Conservation (phyloP, 75 land plant species). For the Sequoiadendron giganteum region DNA sequence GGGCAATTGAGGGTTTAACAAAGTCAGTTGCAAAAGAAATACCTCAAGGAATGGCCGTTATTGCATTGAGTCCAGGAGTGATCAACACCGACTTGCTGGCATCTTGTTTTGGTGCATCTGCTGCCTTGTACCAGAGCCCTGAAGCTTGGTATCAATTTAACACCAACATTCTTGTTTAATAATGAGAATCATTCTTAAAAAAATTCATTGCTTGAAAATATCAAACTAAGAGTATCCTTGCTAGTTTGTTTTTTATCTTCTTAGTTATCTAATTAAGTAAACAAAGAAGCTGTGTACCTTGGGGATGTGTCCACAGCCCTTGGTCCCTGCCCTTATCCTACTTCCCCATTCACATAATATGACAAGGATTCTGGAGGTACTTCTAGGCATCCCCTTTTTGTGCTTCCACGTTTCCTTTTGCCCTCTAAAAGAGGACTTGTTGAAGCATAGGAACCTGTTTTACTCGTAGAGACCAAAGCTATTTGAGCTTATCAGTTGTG, state of each 20-base stretch:
- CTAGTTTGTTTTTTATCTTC: neutral
- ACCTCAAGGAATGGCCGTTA: slow-evolving; percentile 63
- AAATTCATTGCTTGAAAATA: neutral
- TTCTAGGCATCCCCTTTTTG: too few species aligned
- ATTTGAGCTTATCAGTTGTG: neutral
- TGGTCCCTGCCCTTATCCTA: too few species aligned
- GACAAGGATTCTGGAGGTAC: too few species aligned
- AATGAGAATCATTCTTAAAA: neutral
- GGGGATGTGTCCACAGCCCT: too few species aligned
- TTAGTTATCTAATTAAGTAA: neutral
- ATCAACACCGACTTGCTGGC: slow-evolving; percentile 72
- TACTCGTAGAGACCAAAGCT: neutral
- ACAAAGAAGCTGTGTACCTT: neutral
- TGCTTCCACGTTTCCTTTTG: too few species aligned
- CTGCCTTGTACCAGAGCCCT: slow-evolving; percentile 66
- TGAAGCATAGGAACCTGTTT: too few species aligned
- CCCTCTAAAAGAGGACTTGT: too few species aligned
- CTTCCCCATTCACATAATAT: too few species aligned
- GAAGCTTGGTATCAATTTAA: slow-evolving; percentile 61
- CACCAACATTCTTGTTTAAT: neutral
- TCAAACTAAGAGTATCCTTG: neutral
- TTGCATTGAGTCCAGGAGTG: slow-evolving; percentile 80
- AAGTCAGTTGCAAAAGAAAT: slow-evolving; percentile 73
- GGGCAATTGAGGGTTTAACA: slow-evolving; percentile 81
- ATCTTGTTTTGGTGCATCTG: slow-evolving; percentile 74